A percentile compares a stretch with the other conserved stretches of the same genome.
Evolutionary conservation across 1,139 yeast species (phyloP).

Genomic region (Saccharomycopsis crataegensis): DNA sequence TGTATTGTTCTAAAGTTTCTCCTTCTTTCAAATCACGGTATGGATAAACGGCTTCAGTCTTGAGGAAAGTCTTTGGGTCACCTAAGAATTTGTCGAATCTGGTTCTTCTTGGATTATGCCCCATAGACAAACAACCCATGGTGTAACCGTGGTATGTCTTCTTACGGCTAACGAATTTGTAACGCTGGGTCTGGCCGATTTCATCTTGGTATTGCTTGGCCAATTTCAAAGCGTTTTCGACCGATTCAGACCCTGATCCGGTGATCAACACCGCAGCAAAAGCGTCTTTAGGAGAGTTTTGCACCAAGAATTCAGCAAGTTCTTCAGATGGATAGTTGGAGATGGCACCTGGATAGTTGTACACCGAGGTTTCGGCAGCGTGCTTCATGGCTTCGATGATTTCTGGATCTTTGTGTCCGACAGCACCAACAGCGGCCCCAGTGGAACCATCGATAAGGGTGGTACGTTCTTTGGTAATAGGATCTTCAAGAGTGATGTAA

Average conservation of each 20-base stretch:
- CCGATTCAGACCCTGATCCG: constrained; percentile 56
- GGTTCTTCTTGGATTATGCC: constrained; percentile 36
- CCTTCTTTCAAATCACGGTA: constrained; percentile 41
- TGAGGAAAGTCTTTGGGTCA: constrained; percentile 26
- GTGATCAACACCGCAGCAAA: constrained; percentile 50
- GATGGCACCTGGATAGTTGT: constrained; percentile 38
- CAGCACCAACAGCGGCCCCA: constrained; percentile 59
- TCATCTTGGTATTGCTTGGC: constrained; percentile 50
- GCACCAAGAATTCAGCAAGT: constrained; percentile 45
- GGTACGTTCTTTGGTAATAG: constrained; percentile 36
- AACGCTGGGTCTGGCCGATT: constrained; percentile 41
- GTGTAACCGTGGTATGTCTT: constrained; percentile 57
- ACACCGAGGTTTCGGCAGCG: constrained; percentile 40
- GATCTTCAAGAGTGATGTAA: constrained; percentile 39
- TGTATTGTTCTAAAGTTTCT: constrained; percentile 45
- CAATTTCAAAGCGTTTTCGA: constrained; percentile 51
- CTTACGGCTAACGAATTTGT: constrained; percentile 44
- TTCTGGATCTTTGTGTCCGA: constrained; percentile 53
- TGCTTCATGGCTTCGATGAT: constrained; percentile 39
- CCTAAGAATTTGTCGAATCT: constrained; percentile 36
- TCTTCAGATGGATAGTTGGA: constrained; percentile 41
- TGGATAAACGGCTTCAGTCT: constrained; percentile 41
- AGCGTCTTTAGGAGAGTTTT: constrained; percentile 44
- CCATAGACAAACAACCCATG: constrained; percentile 45
- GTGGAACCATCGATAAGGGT: constrained; percentile 46